Base-by-base conservation (phyloP, 139 green algal genomes). In the Bryopsis sp. region DNA sequence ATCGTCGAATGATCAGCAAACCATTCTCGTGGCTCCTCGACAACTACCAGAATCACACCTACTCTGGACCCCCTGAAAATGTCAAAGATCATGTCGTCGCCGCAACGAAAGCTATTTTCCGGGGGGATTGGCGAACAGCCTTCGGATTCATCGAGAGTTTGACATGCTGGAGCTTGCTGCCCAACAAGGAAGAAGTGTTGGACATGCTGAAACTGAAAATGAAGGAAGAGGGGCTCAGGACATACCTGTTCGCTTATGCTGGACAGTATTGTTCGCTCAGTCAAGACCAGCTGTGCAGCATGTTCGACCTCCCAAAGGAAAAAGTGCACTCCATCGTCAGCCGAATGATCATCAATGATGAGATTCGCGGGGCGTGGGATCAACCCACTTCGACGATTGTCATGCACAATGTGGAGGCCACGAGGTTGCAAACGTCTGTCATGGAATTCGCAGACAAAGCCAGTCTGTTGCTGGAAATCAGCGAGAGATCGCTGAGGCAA, bases 31-130 rank as follows among this genome's bases (percentile, higher is more conserved):
- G 95, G 48, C 84, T 99, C 50, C 75, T 97, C 57, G 91, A 98
- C 70, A 95, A 92, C 38, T 97, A 97, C 73, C 86, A 91, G 35
- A 77, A 83, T 39, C 91, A 96, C 77, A 95, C 88, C 36, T 97
- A 96, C 69, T 71, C 76, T 64, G 94, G 94, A 1, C 95, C 95
- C 6, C 92, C 95, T 36, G 95, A 99, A 83, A 97, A 92, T 48
- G 92, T 99, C 64, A 85, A 95, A 46, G 95, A 99, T 77, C 89
- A 97, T 76, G 81, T 98, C 15, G 95, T 98, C 87, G 88, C 90
- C 0, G 87, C 88, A 3, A 90, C 84, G 3, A 75, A 81, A 2
- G 82, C 84, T 7, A 81, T 98, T 34, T 78, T 84, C 54, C 47
- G 76, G 7, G 94, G 94, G 34, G 83, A 96, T 74, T 99, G 95